Base-by-base conservation (phyloP, 2,329 filamentous ascomycete genomes). In the Laburnicola sp. region DNA sequence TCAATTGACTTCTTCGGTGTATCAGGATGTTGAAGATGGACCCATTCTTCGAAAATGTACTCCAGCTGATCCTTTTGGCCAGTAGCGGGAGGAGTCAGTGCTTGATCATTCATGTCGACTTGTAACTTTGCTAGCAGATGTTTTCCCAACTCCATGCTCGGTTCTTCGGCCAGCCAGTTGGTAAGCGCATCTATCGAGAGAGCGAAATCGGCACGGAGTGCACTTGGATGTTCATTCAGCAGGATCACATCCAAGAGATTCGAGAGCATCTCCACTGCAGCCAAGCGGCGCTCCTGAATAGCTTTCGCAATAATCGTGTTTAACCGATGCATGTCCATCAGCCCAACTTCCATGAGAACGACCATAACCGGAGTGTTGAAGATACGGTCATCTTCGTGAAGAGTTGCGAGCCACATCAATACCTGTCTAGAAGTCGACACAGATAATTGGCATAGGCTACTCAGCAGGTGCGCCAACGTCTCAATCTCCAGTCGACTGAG, bases 21-120 rank as follows among this genome's bases (percentile, higher is more conserved):
- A 59, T 86, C 85, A n/a, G 85, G 82, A 62, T 91, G 89, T 42
- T 88, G 88, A 6, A 97, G 82, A 53, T 87, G 86, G 26, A 93
- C 83, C 94, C 94, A 99, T 75, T 99, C 94, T 37, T 93, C 91
- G 65, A 99, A 97, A 21, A 97, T 82, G 68, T 99, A 97, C 62
- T 95, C 91, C 74, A 96, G 85, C 70, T 97, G 91, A 55, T 96
- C 90, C 56, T 86, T 84, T 60, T 86, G 86, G 28, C 83, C 79
- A 34, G 76, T 71, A 11, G 78, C 74, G 43, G 84, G 80, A 50
- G 86, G 83, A 22, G 81, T 83, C 45, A 80, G 72, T 48, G 80
- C 54, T 10, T 58, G 72, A 58, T 80, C 78, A 44, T 77, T 69
- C 76, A 82, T 75, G 77, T 90, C 70, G 35, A 82, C 75, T 57